Evolutionary conservation across 768 basidiomycete species (phyloP).

Genomic region (Infundibulicybe gibba): DNA sequence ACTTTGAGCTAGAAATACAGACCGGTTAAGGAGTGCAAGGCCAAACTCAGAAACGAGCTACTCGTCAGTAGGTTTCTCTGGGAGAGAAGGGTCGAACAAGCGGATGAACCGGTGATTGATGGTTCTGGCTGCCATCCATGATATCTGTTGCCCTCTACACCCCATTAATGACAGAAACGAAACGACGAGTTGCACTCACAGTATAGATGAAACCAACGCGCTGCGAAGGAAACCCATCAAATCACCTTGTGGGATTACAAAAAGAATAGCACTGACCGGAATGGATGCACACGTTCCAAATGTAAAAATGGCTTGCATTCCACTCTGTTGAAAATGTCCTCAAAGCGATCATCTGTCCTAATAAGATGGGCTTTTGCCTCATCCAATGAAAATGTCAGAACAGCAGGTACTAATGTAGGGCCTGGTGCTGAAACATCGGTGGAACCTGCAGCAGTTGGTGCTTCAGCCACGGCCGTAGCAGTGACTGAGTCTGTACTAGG

Average conservation of each 20-base stretch:
- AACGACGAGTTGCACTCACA: slow-evolving; percentile 37
- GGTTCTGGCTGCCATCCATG: slow-evolving; percentile 82
- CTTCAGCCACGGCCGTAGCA: slow-evolving; percentile 5
- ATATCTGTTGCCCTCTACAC: slow-evolving; percentile 73
- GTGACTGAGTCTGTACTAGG: slow-evolving; percentile 1
- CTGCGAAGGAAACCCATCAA: slow-evolving; percentile 26
- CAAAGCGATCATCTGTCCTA: slow-evolving; percentile 64
- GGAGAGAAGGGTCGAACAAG: slow-evolving; percentile 69
- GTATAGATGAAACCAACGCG: slow-evolving; percentile 67
- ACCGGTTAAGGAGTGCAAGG: slow-evolving; percentile 5
- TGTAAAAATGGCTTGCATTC: slow-evolving; percentile 76
- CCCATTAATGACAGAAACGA: not conserved
- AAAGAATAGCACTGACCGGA: slow-evolving; percentile 45
- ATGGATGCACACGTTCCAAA: slow-evolving; percentile 77
- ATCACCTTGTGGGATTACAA: not conserved
- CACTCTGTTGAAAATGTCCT: slow-evolving; percentile 58
- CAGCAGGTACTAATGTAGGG: slow-evolving; percentile 55
- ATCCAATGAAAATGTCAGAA: slow-evolving; percentile 73
- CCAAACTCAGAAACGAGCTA: slow-evolving; percentile 27
- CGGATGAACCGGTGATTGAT: slow-evolving; percentile 79
- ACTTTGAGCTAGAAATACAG: slow-evolving; percentile 7
- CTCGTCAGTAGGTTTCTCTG: slow-evolving; percentile 60
- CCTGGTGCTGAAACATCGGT: slow-evolving; percentile 3
- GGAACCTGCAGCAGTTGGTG: not conserved
- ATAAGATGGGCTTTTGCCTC: slow-evolving; percentile 74